These are phyloP conservation scores for Suillus americanus DNA, from an alignment of 768 basidiomycete species.

Conservation along the genomic window DNA sequence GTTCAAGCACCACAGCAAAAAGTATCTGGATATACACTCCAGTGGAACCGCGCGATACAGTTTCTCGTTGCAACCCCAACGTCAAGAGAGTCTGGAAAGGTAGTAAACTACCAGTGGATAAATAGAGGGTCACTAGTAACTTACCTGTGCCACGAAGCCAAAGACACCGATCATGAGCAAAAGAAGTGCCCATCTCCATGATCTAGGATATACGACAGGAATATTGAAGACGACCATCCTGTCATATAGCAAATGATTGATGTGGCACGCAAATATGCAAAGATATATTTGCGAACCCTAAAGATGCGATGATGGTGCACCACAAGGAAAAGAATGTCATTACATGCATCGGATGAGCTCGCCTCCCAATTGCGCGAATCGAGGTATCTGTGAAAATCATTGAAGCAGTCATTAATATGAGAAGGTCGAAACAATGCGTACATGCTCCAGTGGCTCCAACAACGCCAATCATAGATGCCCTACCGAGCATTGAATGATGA, in stretches of 20 bases:
- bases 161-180: constrained; percentile 18
- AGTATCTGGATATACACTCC: constrained; percentile 64
- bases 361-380: constrained; percentile 70
- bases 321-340: constrained; percentile 65
- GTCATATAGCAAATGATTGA: background rate
- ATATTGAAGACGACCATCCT: constrained; percentile 15
- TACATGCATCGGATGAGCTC: constrained; percentile 74
- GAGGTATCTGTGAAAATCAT: constrained; percentile 38
- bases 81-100: constrained; percentile 49
- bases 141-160: constrained; percentile 21
- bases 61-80: constrained; percentile 63
- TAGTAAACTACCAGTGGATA: background rate
- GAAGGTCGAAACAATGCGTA: constrained; percentile 33
- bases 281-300: constrained; percentile 8
- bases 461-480: constrained; percentile 65
- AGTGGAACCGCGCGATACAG: constrained; percentile 59
- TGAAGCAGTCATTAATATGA: background rate
- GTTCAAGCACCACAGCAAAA: constrained; percentile 65
- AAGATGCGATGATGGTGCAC: constrained; percentile 37
- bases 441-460: constrained; percentile 67
- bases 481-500: constrained; percentile 21
- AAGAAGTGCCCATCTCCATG: constrained; percentile 16
- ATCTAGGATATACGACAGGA: constrained; percentile 17
- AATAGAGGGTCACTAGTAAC: background rate
- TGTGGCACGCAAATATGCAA: background rate